Conservation (phyloP, 2,329 filamentous ascomycete genomes). For the Botrytis fabae region DNA sequence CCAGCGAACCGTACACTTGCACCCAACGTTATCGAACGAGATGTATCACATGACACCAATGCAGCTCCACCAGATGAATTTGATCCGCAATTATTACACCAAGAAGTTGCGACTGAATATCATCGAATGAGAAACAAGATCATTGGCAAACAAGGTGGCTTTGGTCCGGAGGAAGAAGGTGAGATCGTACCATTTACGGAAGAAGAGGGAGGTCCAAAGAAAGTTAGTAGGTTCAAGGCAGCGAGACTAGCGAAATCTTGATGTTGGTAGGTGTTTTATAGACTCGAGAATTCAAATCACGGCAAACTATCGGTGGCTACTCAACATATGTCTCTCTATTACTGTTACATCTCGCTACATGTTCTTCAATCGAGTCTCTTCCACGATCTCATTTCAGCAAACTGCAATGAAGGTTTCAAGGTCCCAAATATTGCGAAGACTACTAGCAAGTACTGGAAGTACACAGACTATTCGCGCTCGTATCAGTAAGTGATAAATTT, state of each 20-base stretch:
- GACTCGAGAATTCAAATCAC: constrained; percentile 12
- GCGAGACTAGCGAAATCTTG: constrained; percentile 56
- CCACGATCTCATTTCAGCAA: not conserved
- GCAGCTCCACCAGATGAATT: constrained; percentile 61
- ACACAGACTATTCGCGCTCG: too few species aligned
- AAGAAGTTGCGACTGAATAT: constrained; percentile 80
- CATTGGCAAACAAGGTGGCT: constrained; percentile 81
- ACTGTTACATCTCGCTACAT: not conserved
- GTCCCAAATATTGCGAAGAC: not conserved
- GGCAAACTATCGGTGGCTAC: not conserved
- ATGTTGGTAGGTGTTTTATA: constrained; percentile 16
- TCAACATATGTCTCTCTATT: not conserved
- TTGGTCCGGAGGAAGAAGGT: constrained; percentile 67
- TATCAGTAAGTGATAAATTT: not conserved
- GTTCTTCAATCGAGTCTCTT: not conserved
- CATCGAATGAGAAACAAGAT: constrained; percentile 79
- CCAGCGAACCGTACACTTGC: constrained; percentile 56
- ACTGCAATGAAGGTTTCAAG: not conserved
- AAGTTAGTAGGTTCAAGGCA: constrained; percentile 72
- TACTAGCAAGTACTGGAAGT: not conserved
- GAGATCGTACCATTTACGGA: constrained; percentile 66
- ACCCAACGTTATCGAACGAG: constrained; percentile 58
- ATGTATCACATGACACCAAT: constrained; percentile 41
- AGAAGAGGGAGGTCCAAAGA: constrained; percentile 60
- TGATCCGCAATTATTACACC: constrained; percentile 69